Evolutionary conservation across 2,329 filamentous ascomycete species (phyloP), one percentile per base, ranked within the genome.

Genomic region (Fusarium sp.): DNA sequence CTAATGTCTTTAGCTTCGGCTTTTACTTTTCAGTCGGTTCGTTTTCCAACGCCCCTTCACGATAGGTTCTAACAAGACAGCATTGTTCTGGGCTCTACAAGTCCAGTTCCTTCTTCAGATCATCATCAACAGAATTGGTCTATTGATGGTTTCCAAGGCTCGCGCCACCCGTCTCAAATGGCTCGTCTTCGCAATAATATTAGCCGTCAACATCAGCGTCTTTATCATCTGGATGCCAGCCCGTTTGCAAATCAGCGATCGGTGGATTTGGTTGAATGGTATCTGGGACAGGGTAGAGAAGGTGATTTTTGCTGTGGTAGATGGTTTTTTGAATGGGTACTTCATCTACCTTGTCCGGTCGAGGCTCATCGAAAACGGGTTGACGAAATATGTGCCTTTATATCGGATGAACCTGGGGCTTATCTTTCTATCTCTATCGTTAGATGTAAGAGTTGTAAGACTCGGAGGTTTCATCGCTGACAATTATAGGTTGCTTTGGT

Each of bases 161-260:
- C 80, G 78, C 13, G 79, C 80, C 3, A 46, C 62, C 1, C 75
- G 66, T 9, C 75, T 87, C 11, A 86, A 86, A 66, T 83, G 83
- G 75, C 72, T 77, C 2, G 81, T 84, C 6, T 80, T 84, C 0
- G 47, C 76, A 2, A 32, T 86, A n/a, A 85, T 88, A 58, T 78
- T 81, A 4, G 59, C 78, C 3, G 79, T 88, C 59, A 88, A 87
- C 49, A 82, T 87, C 23, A 82, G 81, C 4, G 85, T 87, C 3
- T 86, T 85, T 48, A 79, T 77, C 58, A 86, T 87, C 18, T 88
- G 86, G 86, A 83, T 88, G 20, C 86, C 86, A 0, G 81, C 84
- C 0, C 82, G 84, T 3, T 75, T 86, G 1, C 80, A 84, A 43
- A 78, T 83, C 7, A 81, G 72, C 9, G 55, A 80, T 0, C 72